These are phyloP conservation scores for Pleurotus djamor DNA, from an alignment of 768 basidiomycete genomes.

Conservation along the genomic window DNA sequence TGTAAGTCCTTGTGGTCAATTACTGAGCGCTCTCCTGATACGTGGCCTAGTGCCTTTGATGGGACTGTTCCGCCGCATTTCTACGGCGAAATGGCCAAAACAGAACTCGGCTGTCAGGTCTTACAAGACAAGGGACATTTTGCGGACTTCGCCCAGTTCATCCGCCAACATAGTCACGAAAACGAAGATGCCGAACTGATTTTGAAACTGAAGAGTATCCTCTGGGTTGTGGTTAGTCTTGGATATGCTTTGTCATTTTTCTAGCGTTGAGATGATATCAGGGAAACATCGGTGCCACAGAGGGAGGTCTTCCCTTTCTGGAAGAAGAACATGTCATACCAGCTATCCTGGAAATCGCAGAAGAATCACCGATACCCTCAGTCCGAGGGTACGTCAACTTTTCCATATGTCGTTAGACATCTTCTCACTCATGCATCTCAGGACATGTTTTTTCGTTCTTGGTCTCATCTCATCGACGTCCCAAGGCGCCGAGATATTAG, in stretches of 20 bases:
- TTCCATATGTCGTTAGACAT: not conserved
- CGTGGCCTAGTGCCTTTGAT: slow-evolving; percentile 61
- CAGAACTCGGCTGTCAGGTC: slow-evolving; percentile 90
- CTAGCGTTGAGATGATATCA: slow-evolving; percentile 24
- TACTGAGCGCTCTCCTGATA: slow-evolving; percentile 1
- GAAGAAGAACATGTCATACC: slow-evolving; percentile 96
- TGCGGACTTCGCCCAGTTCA: slow-evolving; percentile 85
- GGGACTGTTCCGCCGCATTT: slow-evolving; percentile 93
- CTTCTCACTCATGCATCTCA: slow-evolving; percentile 24
- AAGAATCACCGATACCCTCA: slow-evolving; percentile 85
- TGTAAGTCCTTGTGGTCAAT: slow-evolving; percentile 31
- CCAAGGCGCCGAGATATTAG: slow-evolving; percentile 90
- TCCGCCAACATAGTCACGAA: slow-evolving; percentile 84
- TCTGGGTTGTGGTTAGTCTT: slow-evolving; percentile 90
- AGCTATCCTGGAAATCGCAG: slow-evolving; percentile 86
- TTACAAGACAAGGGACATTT: slow-evolving; percentile 92
- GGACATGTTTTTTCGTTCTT: slow-evolving; percentile 95
- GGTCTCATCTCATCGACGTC: slow-evolving; percentile 90
- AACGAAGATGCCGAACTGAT: slow-evolving; percentile 82
- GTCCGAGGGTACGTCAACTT: slow-evolving; percentile 80
- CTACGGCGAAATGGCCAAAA: slow-evolving; percentile 97
- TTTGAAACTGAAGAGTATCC: slow-evolving; percentile 87
- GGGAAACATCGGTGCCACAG: slow-evolving; percentile 93
- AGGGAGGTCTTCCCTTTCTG: slow-evolving; percentile 89
- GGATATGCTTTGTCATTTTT: not conserved